Percentiles rank a stretch among this genome's conserved stretches.
Evolutionary conservation across 768 basidiomycete species (phyloP).

Genomic region (Kwoniella sp.): DNA sequence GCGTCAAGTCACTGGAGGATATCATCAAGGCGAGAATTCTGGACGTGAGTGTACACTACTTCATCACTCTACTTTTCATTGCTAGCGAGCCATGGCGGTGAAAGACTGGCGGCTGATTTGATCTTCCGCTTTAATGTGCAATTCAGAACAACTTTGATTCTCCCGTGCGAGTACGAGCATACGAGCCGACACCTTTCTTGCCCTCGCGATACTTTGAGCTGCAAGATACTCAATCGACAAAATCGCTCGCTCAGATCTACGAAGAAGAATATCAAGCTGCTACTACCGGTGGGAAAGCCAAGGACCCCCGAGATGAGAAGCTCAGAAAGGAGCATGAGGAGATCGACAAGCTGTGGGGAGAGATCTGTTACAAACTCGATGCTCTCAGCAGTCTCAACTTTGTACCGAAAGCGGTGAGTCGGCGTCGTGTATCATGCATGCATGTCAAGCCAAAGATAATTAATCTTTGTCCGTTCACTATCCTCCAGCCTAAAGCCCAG

Average conservation of each 20-base stretch:
- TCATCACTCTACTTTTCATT: not conserved
- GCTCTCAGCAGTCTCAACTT: slow-evolving; percentile 94
- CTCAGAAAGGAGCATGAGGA: slow-evolving; percentile 85
- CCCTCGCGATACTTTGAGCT: slow-evolving; percentile 87
- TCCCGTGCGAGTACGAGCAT: slow-evolving; percentile 75
- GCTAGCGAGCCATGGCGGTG: no score
- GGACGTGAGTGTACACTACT: slow-evolving; percentile 62
- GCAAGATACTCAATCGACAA: slow-evolving; percentile 80
- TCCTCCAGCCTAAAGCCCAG: slow-evolving; percentile 77
- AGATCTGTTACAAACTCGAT: slow-evolving; percentile 82
- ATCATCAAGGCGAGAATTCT: slow-evolving; percentile 85
- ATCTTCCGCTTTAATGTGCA: not conserved
- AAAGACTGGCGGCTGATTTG: no score
- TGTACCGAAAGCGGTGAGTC: slow-evolving; percentile 82
- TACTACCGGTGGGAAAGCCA: slow-evolving; percentile 62
- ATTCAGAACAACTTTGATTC: slow-evolving; percentile 74
- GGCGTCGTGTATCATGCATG: not conserved
- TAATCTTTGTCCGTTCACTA: not conserved
- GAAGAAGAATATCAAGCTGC: slow-evolving; percentile 83
- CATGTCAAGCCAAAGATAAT: no score
- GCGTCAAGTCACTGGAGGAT: slow-evolving; percentile 78
- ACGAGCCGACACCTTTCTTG: slow-evolving; percentile 84
- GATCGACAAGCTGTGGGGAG: slow-evolving; percentile 79
- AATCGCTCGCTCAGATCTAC: slow-evolving; percentile 93
- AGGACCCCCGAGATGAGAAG: slow-evolving; percentile 84